Evolutionary conservation across 2,329 filamentous ascomycete species (phyloP).

Genomic region (Sarocladiaceae sp.): DNA sequence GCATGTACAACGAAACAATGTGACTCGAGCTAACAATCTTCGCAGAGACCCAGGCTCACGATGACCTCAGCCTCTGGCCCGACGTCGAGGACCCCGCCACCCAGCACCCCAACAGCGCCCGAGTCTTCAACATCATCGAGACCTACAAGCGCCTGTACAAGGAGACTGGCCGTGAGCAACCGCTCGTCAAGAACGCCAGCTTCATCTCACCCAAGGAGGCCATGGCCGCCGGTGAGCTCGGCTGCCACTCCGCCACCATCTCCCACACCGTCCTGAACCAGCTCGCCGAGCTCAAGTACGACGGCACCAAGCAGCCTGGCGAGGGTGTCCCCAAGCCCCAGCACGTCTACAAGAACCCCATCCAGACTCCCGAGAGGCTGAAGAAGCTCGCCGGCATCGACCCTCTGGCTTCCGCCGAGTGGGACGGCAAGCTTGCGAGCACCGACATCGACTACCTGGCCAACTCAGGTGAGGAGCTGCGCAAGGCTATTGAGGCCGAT

Average conservation of each 20-base stretch:
- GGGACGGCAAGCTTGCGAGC: conserved; percentile 33
- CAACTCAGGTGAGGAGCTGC: conserved; percentile 36
- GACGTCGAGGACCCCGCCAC: conserved; percentile 40
- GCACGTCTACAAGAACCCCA: conserved; percentile 32
- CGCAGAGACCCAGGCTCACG: conserved; percentile 38
- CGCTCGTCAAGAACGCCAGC: conserved; percentile 42
- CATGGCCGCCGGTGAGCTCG: conserved; percentile 41
- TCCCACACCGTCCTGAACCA: conserved; percentile 33
- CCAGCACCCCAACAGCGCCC: conserved; percentile 42
- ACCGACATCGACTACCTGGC: conserved; percentile 42
- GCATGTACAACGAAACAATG: background rate
- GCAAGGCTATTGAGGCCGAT: conserved; percentile 37
- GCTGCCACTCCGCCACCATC: conserved; percentile 42
- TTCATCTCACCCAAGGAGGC: conserved; percentile 38
- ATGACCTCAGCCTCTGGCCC: conserved; percentile 39
- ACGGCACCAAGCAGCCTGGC: conserved; percentile 31
- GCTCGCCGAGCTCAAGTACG: conserved; percentile 33
- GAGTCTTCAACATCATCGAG: conserved; percentile 44
- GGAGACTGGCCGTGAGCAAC: conserved; percentile 43
- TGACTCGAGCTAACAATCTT: background rate
- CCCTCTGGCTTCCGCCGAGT: conserved; percentile 31
- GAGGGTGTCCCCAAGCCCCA: conserved; percentile 32
- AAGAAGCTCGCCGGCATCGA: conserved; percentile 32
- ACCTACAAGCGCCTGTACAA: conserved; percentile 40
- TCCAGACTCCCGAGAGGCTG: conserved; percentile 27